Base-by-base conservation (phyloP, 208 protist genomes). In the Wallacemonas collosoma region DNA sequence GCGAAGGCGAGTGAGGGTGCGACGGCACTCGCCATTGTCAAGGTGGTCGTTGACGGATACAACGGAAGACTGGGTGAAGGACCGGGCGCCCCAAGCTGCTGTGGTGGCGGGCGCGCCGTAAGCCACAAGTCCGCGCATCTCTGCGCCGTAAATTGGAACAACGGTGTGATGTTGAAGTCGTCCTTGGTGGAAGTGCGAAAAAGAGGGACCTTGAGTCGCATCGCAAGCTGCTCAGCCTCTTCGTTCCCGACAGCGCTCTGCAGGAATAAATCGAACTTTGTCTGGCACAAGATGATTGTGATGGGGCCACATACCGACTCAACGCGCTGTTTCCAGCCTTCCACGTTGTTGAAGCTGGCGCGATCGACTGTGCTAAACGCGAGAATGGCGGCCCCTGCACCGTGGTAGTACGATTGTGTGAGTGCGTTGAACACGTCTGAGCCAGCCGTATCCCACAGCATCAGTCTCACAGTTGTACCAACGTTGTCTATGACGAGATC, bases 361-460 rank as follows among this genome's bases (percentile, higher is more conserved):
- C 83, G 84, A 75, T 98, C 93, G 9, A 93, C 94, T 11, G 88
- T 95, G 72, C 93, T 95, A 58, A 99, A 99, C 35, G 85, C 81
- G 0, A 98, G 45, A 43, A 98, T 83, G 26, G 90, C 95, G 5
- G 90, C 92, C 26, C 82, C 87, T 4, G 94, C 84, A 47, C 92
- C 93, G 53, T 90, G 90, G 81, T 98, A 98, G 82, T 98, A 98
- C n/a, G 79, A 83, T 72, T 89, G 85, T 9, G 93, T 97, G n/a
- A 98, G 80, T 9, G 88, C 80, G 53, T 95, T 97, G 66, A 97
- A 98, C 72, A 95, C 90, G 72, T 98, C 94, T 66, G 98, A 92
- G 11, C 97, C 97, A 4, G 97, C 95, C 1, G 95, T 98, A 79
- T 98, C 97, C 96, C 97, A 98, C 12, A 98, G 85, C 87, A 97